Evolutionary conservation across 441 rosid species (phyloP).

Genomic region (Macaranga tanarius): DNA sequence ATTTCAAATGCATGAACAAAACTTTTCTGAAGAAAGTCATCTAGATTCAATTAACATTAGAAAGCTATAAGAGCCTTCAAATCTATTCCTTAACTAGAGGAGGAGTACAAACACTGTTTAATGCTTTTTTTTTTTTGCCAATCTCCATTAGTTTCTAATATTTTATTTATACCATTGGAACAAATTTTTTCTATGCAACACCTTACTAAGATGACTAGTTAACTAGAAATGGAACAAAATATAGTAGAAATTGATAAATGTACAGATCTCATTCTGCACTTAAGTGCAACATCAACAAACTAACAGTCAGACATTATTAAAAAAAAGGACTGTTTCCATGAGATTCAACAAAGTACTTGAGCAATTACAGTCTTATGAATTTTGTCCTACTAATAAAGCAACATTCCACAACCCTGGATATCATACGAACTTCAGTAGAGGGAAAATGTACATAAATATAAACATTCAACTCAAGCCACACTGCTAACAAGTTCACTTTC

Average conservation of each 20-base stretch:
- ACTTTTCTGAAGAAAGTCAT: background rate
- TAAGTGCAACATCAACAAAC: background rate
- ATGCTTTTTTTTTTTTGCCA: background rate
- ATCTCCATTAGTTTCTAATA: background rate
- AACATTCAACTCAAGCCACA: background rate
- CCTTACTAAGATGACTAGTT: background rate
- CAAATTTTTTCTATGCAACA: background rate
- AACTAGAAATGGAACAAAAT: background rate
- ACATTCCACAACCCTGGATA: background rate
- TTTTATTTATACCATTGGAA: no score
- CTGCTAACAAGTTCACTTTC: background rate
- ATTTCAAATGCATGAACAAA: background rate
- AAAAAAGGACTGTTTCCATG: background rate
- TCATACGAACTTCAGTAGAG: background rate
- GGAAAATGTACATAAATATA: background rate
- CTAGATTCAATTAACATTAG: background rate
- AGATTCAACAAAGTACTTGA: background rate
- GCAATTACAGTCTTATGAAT: background rate
- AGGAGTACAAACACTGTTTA: background rate
- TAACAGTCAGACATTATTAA: no score
- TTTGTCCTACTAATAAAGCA: background rate
- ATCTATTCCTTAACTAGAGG: background rate
- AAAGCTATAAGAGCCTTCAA: background rate
- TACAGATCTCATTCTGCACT: background rate
- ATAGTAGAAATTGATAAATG: background rate